Conservation (phyloP, 2,329 filamentous ascomycete species). For the Blumeriella jaapii region DNA sequence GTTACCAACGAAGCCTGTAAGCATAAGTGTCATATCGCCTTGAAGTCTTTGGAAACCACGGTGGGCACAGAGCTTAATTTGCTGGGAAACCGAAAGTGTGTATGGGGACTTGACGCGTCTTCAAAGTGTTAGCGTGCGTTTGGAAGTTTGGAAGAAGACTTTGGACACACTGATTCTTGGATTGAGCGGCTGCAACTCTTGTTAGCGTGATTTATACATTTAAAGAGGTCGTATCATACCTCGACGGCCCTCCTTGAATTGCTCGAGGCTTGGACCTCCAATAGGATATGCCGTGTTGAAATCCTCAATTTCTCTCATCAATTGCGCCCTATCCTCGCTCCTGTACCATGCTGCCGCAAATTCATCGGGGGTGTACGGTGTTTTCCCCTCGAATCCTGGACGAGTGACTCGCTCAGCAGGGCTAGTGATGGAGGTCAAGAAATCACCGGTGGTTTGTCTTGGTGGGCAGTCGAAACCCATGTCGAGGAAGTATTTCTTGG, state of each 20-base stretch:
- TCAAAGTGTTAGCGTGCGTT: slow-evolving; percentile 33
- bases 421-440: slow-evolving; percentile 63
- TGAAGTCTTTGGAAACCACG: slow-evolving; percentile 68
- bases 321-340: slow-evolving; percentile 32
- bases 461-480: slow-evolving; percentile 61
- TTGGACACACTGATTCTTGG: slow-evolving; percentile 13
- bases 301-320: slow-evolving; percentile 35
- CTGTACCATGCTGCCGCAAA: slow-evolving; percentile 38
- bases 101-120: slow-evolving; percentile 62
- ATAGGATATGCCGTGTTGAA: slow-evolving; percentile 34
- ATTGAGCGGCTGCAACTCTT: slow-evolving; percentile 14
- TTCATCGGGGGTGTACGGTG: slow-evolving; percentile 42
- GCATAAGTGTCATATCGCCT: slow-evolving; percentile 61
- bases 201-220: slow-evolving; percentile 1
- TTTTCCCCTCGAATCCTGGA: slow-evolving; percentile 42
- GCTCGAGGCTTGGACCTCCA: slow-evolving; percentile 22
- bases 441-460: slow-evolving; percentile 46
- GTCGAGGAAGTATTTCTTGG: slow-evolving; percentile 54
- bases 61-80: slow-evolving; percentile 68
- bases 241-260: slow-evolving; percentile 31
- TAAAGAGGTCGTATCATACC: not conserved
- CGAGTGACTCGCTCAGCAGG: slow-evolving; percentile 43
- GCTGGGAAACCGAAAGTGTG: slow-evolving; percentile 66
- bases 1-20: slow-evolving; percentile 32
- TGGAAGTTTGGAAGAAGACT: not conserved